A percentile compares a stretch with the other conserved stretches of the same genome.
Evolutionary conservation across 805 yeast species (phyloP).

Genomic region (Candida hispaniensis): DNA sequence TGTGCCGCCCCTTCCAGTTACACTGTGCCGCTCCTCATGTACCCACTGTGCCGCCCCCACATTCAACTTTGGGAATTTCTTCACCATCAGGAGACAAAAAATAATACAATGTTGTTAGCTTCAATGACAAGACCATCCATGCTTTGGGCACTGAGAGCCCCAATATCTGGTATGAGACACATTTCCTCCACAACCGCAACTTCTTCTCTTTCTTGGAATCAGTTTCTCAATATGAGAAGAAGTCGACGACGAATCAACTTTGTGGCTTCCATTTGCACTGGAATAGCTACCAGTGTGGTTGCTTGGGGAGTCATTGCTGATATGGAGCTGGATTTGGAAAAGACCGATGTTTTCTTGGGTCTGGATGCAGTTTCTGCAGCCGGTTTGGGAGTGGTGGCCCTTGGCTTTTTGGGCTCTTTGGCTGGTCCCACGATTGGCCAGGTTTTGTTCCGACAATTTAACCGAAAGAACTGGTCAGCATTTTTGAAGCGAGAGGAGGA

Average conservation of each 20-base stretch:
- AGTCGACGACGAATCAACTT: conserved; percentile 62
- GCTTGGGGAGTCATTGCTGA: conserved; percentile 74
- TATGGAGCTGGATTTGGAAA: conserved; percentile 63
- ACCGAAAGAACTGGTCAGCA: conserved; percentile 23
- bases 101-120: too few relatives aligned
- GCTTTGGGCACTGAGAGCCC: too few relatives aligned
- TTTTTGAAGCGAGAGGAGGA: conserved; percentile 48
- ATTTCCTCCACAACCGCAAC: conserved; percentile 15
- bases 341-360: conserved; percentile 71
- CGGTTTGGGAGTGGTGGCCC: conserved; percentile 59
- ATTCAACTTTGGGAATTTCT: too few relatives aligned
- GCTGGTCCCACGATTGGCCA: conserved; percentile 78
- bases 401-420: conserved; percentile 68
- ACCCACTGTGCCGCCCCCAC: too few relatives aligned
- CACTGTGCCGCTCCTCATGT: too few relatives aligned
- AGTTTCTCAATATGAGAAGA: conserved; percentile 66
- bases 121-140: too few relatives aligned
- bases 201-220: conserved; percentile 55
- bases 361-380: conserved; percentile 79
- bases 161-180: too few relatives aligned
- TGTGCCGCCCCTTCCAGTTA: too few relatives aligned
- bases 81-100: too few relatives aligned
- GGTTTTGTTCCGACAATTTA: conserved; percentile 41
- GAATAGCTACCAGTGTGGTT: conserved; percentile 49
- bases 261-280: conserved; percentile 56